Percentiles rank a stretch among this genome's conserved stretches.
These are phyloP conservation scores for Microdochium trichocladiopsis DNA, from an alignment of 2,329 filamentous ascomycete genomes.

Conservation along the genomic window DNA sequence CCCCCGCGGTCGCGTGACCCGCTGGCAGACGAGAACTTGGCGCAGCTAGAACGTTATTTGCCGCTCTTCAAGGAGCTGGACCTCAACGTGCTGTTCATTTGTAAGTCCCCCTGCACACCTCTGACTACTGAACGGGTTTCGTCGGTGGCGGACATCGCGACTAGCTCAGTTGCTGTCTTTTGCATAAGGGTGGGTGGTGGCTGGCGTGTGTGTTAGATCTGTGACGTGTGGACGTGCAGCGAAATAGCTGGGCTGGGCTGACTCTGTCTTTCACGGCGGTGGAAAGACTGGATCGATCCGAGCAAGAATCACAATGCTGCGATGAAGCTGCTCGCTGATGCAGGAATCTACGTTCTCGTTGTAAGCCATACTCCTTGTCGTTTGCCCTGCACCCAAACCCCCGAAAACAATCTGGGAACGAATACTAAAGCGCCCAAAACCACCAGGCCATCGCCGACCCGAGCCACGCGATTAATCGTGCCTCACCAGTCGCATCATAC, in stretches of 20 bases:
- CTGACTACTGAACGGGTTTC: too few relatives aligned
- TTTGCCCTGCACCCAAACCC: constrained; percentile 1
- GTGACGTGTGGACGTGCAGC: not conserved
- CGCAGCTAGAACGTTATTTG: constrained; percentile 11
- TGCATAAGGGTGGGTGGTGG: too few relatives aligned
- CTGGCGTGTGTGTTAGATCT: too few relatives aligned
- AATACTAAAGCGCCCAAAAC: too few relatives aligned
- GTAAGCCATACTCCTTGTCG: constrained; percentile 7
- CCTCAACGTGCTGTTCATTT: constrained; percentile 16
- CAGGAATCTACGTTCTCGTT: constrained; percentile 17
- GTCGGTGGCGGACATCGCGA: too few relatives aligned
- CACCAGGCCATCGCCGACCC: constrained; percentile 2
- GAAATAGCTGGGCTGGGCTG: too few relatives aligned
- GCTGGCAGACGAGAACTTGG: constrained; percentile 10
- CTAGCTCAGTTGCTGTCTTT: too few relatives aligned
- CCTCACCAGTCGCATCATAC: constrained; percentile 9
- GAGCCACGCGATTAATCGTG: constrained; percentile 2
- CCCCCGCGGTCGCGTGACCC: too few relatives aligned
- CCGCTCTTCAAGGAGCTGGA: constrained; percentile 14
- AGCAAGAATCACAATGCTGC: constrained; percentile 11
- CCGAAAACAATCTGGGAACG: too few relatives aligned
- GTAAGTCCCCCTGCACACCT: too few relatives aligned
- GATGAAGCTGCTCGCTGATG: constrained; percentile 14
- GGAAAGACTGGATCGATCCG: constrained; percentile 9
- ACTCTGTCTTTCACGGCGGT: not conserved